Evolutionary conservation across 352 stramenopile genomes (phyloP), one percentile per base, ranked within the genome.

Genomic region (Phytophthora capsici): DNA sequence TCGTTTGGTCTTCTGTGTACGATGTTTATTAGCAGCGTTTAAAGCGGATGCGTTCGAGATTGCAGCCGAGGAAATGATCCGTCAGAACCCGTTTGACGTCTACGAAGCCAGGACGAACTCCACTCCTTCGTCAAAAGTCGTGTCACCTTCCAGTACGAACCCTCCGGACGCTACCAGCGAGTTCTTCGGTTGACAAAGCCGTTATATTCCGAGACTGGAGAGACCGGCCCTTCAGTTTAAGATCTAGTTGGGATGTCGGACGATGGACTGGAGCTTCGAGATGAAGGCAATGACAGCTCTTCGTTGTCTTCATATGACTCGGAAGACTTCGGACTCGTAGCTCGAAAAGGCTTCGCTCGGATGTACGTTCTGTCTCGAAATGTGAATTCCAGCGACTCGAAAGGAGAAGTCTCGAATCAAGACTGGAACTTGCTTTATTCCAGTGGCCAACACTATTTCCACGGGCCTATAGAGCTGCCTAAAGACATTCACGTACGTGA

Each of bases 391-490:
- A 71, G 45, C 14, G 67, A 81, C 1, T 32, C 49, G 19, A 77
- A 72, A 20, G 23, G 16, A 63, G 17, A 63, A 48, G 12, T 30
- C 2, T 59, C 55, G 9, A 63, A 22, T 25, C 40, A 34, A n/a
- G 57, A 19, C 8, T 84, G 72, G 55, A 73, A 87, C 41, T 57
- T 91, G 56, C 50, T 88, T 1, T 91, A 91, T 38, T 66, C 64
- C 1, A 89, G 72, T 47, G 82, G 82, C 16, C 45, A 72, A 9
- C 77, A 88, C 58, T 89, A 87, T 25, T 91, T 88, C 26, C 77
- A 89, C 23, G 78, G 80, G 0, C 26, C 46, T 0, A 79, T 89
- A 17, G 28, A 74, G n/a, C 48, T 91, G 0, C 82, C 80, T 0
- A 53, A 78, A 0, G 57, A 49, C 16, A 47, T 87, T 8, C 26